Conservation (phyloP, 176 grass and related monocot species). For the Phoenix roebelenii region DNA sequence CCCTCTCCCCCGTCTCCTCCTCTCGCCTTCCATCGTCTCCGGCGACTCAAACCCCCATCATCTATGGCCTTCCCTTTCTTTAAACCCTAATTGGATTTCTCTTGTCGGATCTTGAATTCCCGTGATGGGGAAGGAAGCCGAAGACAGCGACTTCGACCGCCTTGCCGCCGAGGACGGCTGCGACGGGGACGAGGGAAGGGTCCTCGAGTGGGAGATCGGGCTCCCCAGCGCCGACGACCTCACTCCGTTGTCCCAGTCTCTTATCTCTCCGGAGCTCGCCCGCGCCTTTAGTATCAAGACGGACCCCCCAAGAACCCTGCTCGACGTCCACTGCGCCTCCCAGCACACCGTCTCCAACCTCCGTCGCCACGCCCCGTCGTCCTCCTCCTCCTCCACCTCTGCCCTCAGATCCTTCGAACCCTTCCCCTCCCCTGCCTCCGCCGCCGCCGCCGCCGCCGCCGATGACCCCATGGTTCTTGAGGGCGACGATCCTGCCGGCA, state of each 20-base stretch:
- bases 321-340: slow-evolving; percentile 71
- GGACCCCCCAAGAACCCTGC: slow-evolving; percentile 42
- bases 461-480: neutral
- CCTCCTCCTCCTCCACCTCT: slow-evolving; percentile 13
- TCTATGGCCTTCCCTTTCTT: neutral
- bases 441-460: neutral
- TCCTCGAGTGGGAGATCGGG: slow-evolving; percentile 66
- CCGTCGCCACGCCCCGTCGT: slow-evolving; percentile 11
- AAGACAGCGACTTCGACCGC: slow-evolving; percentile 6
- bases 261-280: slow-evolving; percentile 52
- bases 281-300: slow-evolving; percentile 75
- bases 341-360: slow-evolving; percentile 50
- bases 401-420: neutral
- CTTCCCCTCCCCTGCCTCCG: slow-evolving; percentile 6
- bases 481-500: neutral
- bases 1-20: slow-evolving; percentile 5
- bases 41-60: neutral
- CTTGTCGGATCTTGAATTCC: neutral
- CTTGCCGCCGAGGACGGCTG: slow-evolving; percentile 11
- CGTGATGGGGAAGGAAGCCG: slow-evolving; percentile 46
- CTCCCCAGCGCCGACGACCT: slow-evolving; percentile 53
- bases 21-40: neutral
- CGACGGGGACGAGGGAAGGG: slow-evolving; percentile 19
- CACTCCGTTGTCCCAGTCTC: slow-evolving; percentile 54
- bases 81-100: neutral